These are phyloP conservation scores for Chalaropsis thielavioides DNA, from an alignment of 2,329 filamentous ascomycete species.

Conservation along the genomic window DNA sequence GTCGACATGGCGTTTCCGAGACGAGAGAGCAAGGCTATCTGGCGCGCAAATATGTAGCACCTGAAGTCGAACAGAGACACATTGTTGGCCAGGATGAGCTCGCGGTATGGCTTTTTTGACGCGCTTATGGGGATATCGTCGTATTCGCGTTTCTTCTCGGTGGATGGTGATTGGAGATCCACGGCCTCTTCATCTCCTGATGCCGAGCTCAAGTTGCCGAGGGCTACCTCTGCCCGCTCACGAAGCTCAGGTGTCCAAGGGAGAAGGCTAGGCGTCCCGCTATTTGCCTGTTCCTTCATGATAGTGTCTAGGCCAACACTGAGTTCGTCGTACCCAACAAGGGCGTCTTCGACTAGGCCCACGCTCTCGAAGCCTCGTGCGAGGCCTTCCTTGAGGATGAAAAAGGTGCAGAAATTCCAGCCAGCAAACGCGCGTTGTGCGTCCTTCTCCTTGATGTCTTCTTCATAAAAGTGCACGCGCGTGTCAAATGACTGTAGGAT, in stretches of 20 bases:
- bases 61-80: slow-evolving; percentile 94
- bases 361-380: slow-evolving; percentile 92
- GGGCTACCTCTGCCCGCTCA: slow-evolving; percentile 32
- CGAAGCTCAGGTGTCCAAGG: slow-evolving; percentile 60
- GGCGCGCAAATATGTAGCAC: slow-evolving; percentile 82
- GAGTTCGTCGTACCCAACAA: slow-evolving; percentile 90
- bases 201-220: not conserved
- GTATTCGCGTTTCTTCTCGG: slow-evolving; percentile 23
- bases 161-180: slow-evolving; percentile 33
- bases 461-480: slow-evolving; percentile 86
- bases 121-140: slow-evolving; percentile 45
- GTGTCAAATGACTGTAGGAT: slow-evolving; percentile 84
- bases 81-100: slow-evolving; percentile 83
- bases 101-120: slow-evolving; percentile 68
- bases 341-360: slow-evolving; percentile 83
- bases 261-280: slow-evolving; percentile 49
- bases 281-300: slow-evolving; percentile 54
- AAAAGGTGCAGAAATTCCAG: slow-evolving; percentile 99
- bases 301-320: slow-evolving; percentile 74
- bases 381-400: slow-evolving; percentile 89
- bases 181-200: slow-evolving; percentile 31
- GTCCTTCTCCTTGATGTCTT: slow-evolving; percentile 91
- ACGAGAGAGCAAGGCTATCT: slow-evolving; percentile 67
- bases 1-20: slow-evolving; percentile 61
- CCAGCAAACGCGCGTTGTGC: slow-evolving; percentile 73